Evolutionary conservation across 208 protist species (phyloP), one percentile per base, ranked within the genome.

Genomic region (Wallacemonas collosoma): DNA sequence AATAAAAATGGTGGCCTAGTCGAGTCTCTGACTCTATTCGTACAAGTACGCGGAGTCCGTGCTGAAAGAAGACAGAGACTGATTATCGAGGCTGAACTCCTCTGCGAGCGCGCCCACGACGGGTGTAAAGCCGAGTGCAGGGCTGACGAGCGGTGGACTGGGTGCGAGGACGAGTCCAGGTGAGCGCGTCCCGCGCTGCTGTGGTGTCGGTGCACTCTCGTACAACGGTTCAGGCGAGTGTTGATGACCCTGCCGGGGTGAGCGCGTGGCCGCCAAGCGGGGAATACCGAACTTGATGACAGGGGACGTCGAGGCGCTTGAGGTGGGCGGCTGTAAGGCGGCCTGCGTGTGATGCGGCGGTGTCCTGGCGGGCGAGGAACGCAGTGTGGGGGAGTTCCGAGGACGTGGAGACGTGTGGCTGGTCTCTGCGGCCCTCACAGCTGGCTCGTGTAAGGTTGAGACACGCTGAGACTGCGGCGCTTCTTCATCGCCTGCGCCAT

Each of bases 31-130:
- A 26, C 26, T 38, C 62, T 68, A 50, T n/a, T 88, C 80, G 58
- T 81, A 83, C 45, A 85, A 71, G 44, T 86, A 88, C 61, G 87
- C 82, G 14, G 80, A 90, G 26, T 68, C 78, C 1, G 67, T 71
- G 43, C 36, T 70, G 14, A 76, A 87, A 2, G 76, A 75, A 14
- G 73, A 67, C 66, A 76, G 75, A 0, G 86, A 91, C n/a, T 82
- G 76, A 38, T 65, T 65, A 53, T 88, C 82, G 15, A 94, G 66
- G 67, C 82, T 93, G 67, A 91, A 88, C 54, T 88, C 80, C 72
- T 86, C 85, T 2, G 82, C 77, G 5, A 90, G 66, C 1, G 81
- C 81, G 75, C 82, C 86, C 40, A 82, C 60, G 56, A 91, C 84
- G 39, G 74, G 75, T 2, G 80, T 89, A 62, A 90, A 93, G 36